Evolutionary conservation across 2,329 filamentous ascomycete species (phyloP).

Genomic region (Biscogniauxia sp.): DNA sequence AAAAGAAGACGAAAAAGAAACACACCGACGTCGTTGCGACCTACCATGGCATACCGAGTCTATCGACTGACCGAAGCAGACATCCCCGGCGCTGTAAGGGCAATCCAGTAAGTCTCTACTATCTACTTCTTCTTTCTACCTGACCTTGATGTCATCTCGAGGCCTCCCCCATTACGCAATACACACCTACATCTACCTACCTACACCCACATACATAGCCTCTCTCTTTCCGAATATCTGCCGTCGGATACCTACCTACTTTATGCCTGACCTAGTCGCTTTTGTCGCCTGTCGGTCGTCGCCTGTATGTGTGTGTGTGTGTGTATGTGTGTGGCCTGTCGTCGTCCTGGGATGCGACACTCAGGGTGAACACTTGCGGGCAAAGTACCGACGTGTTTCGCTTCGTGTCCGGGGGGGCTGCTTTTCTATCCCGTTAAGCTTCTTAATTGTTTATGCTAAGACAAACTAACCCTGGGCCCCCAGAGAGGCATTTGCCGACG

Average conservation of each 20-base stretch:
- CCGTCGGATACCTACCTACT: neutral
- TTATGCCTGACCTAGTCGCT: neutral
- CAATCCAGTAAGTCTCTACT: conserved; percentile 31
- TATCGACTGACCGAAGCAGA: conserved; percentile 29
- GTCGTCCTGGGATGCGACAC: neutral
- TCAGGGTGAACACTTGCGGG: neutral
- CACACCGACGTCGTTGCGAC: neutral
- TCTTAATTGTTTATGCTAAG: conserved; percentile 20
- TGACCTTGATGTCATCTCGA: too few relatives aligned
- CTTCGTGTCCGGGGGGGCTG: neutral
- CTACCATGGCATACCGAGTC: conserved; percentile 28
- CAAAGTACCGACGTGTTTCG: neutral
- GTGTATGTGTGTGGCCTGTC: neutral
- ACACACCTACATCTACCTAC: too few relatives aligned
- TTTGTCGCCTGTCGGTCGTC: too few relatives aligned
- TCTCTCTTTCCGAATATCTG: neutral
- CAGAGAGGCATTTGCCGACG: conserved; percentile 33
- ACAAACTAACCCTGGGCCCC: neutral
- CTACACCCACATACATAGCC: neutral
- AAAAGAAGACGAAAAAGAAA: neutral
- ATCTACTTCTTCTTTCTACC: neutral
- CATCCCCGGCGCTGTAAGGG: conserved; percentile 31
- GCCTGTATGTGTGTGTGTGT: neutral
- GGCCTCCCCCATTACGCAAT: too few relatives aligned
- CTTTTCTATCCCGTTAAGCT: neutral